Base-by-base conservation (phyloP, 2,329 filamentous ascomycete species). In the Calonectria fujianensis region DNA sequence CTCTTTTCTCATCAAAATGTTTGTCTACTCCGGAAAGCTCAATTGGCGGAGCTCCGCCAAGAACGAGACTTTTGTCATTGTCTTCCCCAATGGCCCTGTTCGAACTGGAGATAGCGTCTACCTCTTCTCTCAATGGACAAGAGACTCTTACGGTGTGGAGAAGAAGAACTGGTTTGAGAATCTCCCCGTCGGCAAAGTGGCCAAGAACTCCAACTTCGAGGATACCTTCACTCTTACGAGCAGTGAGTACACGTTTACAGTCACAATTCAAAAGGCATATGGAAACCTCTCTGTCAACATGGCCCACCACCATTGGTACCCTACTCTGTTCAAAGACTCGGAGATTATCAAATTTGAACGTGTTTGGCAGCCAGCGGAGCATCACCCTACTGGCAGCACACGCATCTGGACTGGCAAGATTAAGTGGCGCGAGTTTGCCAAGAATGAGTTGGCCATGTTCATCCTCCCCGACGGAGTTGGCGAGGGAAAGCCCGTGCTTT, bases 381-480 rank as follows among this genome's bases (percentile, higher is more conserved):
- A 77, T 0, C 72, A 52, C 14, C 31, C 61, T 1, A 78, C 71
- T 8, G 75, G 54, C 0, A 59, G 57, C 4, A 27, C 48, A 0
- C 66, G 78, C 2, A 70, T 80, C 1, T 80, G 78, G 78, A 78
- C 78, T 9, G 78, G 78, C 10, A 80, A 80, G 61, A 67, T 80
- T 66, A 77, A 74, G 29, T 80, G 74, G 70, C 4, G 63, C 2
- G 20, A 37, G 1, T 79, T 69, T 27, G 74, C 78, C 0, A 54
- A 11, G 7, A 29, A 80, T 0, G 78, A 80, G 59, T 32, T 37
- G 0, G 75, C 75, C 35, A 77, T 80, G 10, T 80, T 80, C 6
- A 76, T 80, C 13, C 69, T 76, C 0, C 78, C 78, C 0, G 78
- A 80, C 3, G 78, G 78, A 0, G 76, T 80, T 14, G 78, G 78